These are phyloP conservation scores for Marsdenia floribunda DNA, from an alignment of 257 asterid species.

Conservation along the genomic window DNA sequence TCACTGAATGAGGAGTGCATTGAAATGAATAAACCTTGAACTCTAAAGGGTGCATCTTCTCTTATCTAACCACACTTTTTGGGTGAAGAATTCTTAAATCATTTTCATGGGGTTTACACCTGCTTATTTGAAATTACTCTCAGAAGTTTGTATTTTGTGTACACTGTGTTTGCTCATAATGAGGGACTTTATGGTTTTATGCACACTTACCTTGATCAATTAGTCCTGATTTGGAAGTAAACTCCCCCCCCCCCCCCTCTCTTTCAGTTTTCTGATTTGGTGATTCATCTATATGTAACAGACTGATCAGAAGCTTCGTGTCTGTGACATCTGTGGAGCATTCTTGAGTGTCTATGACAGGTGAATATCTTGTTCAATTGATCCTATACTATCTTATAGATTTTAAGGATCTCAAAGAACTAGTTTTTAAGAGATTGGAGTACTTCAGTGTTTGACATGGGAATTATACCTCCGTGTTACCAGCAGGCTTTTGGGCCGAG, in stretches of 20 bases:
- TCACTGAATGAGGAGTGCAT: background rate
- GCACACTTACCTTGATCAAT: background rate
- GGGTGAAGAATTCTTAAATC: background rate
- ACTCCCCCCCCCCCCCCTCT: background rate
- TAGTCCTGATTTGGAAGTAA: background rate
- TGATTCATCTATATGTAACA: constrained; percentile 28
- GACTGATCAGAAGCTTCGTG: constrained; percentile 99
- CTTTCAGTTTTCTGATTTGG: constrained; percentile 28
- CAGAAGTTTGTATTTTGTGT: background rate
- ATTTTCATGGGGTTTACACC: background rate
- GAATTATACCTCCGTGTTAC: constrained; percentile 88
- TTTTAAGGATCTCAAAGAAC: constrained; percentile 36
- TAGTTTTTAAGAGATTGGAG: constrained; percentile 42
- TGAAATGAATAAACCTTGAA: background rate
- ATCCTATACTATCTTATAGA: constrained; percentile 7
- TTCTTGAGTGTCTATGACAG: constrained; percentile 94
- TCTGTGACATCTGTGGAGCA: constrained; percentile 98
- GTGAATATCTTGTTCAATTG: constrained; percentile 31
- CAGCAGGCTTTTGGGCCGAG: constrained; percentile 99
- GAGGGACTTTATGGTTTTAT: background rate
- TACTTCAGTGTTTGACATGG: constrained; percentile 68
- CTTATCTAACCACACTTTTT: background rate
- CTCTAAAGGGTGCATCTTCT: background rate
- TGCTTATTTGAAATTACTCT: background rate
- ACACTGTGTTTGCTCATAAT: background rate